Percentiles rank a stretch among this genome's conserved stretches.
phyloP scores from a whole-genome alignment of 2,329 filamentous ascomycete species.

The Verticillium nonalfalfae region DNA sequence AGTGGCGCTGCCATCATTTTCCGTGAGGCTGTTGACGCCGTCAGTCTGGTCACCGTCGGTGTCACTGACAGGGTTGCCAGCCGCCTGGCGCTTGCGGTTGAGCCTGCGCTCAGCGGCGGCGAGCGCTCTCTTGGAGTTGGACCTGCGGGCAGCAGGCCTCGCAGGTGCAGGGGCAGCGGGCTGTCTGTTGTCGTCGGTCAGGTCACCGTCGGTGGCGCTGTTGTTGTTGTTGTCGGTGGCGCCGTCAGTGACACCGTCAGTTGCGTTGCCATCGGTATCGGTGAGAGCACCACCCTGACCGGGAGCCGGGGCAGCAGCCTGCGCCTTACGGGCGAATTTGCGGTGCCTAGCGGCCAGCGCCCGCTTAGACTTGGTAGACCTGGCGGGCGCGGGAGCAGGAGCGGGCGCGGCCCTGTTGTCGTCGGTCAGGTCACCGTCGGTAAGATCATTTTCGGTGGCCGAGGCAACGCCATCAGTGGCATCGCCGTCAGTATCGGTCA shows the following conservation, averaged over 20 bases:
- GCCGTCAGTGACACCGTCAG: background rate
- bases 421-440: background rate
- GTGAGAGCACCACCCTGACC: slow-evolving; percentile 8
- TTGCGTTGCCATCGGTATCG: slow-evolving; percentile 10
- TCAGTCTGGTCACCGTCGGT: too few relatives aligned
- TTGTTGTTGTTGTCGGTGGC: background rate
- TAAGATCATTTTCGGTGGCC: background rate
- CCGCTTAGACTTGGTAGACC: background rate
- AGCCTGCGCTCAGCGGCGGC: background rate
- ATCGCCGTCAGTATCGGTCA: background rate
- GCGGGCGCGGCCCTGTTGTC: background rate
- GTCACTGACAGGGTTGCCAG: too few relatives aligned
- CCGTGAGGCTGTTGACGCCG: too few relatives aligned
- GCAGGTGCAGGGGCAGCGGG: background rate
- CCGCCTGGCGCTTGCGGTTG: background rate
- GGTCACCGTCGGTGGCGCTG: background rate
- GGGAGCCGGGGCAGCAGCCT: slow-evolving; percentile 3
- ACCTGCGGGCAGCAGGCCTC: too few relatives aligned
- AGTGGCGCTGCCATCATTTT: too few relatives aligned
- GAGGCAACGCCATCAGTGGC: background rate
- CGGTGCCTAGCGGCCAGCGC: background rate
- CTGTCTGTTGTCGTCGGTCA: background rate
- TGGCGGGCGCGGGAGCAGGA: background rate
- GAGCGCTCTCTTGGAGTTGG: too few relatives aligned
- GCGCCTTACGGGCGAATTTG: background rate